A percentile compares a stretch with the other conserved stretches of the same genome.
Evolutionary conservation across 1,284 basidiomycete species (phyloP).

Genomic region (Coniferiporia sulphurascens): DNA sequence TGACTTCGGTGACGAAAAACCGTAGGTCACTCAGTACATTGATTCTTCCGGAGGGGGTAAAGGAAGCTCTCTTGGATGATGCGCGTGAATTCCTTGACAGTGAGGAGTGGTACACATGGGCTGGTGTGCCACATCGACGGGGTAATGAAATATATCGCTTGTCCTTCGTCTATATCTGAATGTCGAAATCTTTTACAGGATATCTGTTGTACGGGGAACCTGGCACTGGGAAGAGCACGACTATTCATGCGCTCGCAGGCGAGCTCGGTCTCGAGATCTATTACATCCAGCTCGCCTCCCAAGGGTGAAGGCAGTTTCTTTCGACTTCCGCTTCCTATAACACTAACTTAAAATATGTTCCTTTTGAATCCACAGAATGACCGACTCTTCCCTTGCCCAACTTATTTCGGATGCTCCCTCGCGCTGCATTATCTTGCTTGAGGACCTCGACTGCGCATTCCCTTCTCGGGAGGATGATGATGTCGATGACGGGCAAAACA

Average conservation of each 20-base stretch:
- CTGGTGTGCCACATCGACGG: conserved; percentile 51
- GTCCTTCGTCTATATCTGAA: not conserved
- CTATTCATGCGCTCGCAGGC: conserved; percentile 57
- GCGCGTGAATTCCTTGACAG: conserved; percentile 45
- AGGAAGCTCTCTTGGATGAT: conserved; percentile 44
- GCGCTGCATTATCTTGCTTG: conserved; percentile 45
- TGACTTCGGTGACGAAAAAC: conserved; percentile 10
- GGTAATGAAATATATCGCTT: conserved; percentile 21
- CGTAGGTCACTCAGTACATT: conserved; percentile 45
- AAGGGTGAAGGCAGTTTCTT: too few relatives aligned
- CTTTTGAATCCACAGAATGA: conserved; percentile 32
- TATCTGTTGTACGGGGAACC: conserved; percentile 52
- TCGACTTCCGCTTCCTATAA: conserved; percentile 18
- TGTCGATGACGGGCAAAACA: conserved; percentile 22
- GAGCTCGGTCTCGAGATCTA: conserved; percentile 58
- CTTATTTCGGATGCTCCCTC: conserved; percentile 44
- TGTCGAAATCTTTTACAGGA: conserved; percentile 21
- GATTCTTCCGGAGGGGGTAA: conserved; percentile 41
- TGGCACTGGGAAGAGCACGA: conserved; percentile 48
- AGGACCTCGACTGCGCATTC: conserved; percentile 56
- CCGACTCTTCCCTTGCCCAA: conserved; percentile 41
- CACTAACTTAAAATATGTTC: not conserved
- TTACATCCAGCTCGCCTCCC: conserved; percentile 46
- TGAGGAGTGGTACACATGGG: conserved; percentile 48
- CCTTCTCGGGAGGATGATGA: conserved; percentile 39